phyloP scores from a whole-genome alignment of 2,329 filamentous ascomycete species.

The Pseudogymnoascus pannorum region DNA sequence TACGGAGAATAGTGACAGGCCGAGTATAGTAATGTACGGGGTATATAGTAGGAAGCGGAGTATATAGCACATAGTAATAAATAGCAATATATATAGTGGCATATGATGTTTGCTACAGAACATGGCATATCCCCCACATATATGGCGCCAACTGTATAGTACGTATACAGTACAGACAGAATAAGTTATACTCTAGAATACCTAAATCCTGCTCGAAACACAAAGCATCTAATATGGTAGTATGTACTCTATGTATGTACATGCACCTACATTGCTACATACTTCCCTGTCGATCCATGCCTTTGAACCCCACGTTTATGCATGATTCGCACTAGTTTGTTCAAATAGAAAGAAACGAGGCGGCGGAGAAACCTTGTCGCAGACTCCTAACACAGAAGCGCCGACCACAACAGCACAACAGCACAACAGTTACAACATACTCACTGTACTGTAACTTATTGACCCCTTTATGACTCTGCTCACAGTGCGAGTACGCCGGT shows the following conservation, averaged over 20 bases:
- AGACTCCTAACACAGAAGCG: neutral
- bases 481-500: neutral
- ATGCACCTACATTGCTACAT: no score
- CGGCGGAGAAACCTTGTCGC: neutral
- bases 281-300: constrained; percentile 3
- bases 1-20: no score
- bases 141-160: neutral
- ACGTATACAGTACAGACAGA: no score
- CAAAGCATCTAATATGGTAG: no score
- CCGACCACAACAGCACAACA: neutral
- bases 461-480: constrained; percentile 2
- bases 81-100: neutral
- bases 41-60: neutral
- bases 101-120: neutral
- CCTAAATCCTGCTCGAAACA: no score
- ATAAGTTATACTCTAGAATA: no score
- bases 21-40: neutral
- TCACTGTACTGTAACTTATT: neutral
- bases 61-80: neutral
- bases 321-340: constrained; percentile 4
- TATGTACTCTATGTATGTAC: no score
- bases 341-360: constrained; percentile 2
- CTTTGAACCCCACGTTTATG: constrained; percentile 7
- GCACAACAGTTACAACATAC: no score
- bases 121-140: neutral